phyloP scores from a whole-genome alignment of 2,329 filamentous ascomycete genomes.

The Venturia effusa region DNA sequence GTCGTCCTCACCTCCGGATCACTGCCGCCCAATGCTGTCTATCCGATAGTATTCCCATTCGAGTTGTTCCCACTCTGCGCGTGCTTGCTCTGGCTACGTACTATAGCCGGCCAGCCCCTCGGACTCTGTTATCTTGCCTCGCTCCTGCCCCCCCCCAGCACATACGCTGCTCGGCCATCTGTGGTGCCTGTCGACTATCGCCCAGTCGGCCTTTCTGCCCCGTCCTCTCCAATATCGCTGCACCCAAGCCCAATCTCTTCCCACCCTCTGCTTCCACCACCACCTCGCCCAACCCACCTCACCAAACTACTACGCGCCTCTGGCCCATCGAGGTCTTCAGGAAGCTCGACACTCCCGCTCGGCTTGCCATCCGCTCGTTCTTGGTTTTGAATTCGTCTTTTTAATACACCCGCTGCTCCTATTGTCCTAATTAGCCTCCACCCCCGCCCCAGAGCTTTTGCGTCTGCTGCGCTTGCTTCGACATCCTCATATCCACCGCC shows the following conservation, averaged over 20 bases:
- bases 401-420: slow-evolving; percentile 1
- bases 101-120: not conserved
- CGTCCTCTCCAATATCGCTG: not conserved
- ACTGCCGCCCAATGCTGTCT: not conserved
- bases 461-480: not conserved
- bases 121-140: not conserved
- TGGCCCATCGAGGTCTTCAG: not conserved
- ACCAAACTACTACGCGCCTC: not conserved
- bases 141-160: not conserved
- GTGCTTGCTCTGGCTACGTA: not conserved
- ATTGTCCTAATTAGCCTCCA: slow-evolving; percentile 5
- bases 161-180: not conserved
- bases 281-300: not conserved
- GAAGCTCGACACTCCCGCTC: not conserved
- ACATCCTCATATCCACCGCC: not conserved
- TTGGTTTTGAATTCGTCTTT: slow-evolving; percentile 5
- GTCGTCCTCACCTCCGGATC: not conserved
- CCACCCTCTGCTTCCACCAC: not conserved
- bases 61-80: not conserved
- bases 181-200: not conserved
- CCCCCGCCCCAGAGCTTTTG: not conserved
- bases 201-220: not conserved
- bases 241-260: not conserved
- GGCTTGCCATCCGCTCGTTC: slow-evolving; percentile 5
- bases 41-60: not conserved